phyloP scores from a whole-genome alignment of 345 rosid genomes.

The Pistacia atlantica region DNA sequence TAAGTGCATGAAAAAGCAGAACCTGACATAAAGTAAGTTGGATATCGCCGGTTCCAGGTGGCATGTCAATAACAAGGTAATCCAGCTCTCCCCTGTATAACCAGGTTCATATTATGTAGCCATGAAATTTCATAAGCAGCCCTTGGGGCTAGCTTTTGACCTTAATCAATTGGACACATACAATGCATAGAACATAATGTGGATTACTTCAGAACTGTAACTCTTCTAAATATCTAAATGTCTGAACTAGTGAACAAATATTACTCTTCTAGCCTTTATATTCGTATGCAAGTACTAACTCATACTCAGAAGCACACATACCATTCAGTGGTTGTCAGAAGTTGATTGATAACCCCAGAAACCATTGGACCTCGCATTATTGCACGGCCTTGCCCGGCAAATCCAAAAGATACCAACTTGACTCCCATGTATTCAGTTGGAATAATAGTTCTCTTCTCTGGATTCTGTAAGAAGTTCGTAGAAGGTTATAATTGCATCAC shows the following conservation, averaged over 20 bases:
- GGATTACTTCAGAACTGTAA: background rate
- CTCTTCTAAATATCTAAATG: background rate
- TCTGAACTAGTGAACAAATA: background rate
- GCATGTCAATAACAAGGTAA: slow-evolving; percentile 98
- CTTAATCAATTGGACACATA: background rate
- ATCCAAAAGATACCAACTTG: slow-evolving; percentile 95
- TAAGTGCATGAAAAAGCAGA: slow-evolving; percentile 2
- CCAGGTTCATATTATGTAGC: background rate
- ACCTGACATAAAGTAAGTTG: slow-evolving; percentile 98
- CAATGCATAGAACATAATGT: background rate
- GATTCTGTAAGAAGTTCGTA: slow-evolving; percentile 54
- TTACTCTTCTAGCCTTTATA: background rate
- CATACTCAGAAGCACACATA: slow-evolving; percentile 29
- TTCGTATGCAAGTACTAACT: background rate
- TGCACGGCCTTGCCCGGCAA: slow-evolving; percentile 96
- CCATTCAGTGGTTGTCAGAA: slow-evolving; percentile 94
- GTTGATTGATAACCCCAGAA: slow-evolving; percentile 94
- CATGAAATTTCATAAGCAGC: background rate
- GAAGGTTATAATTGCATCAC: slow-evolving; percentile 23
- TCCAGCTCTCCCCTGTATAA: slow-evolving; percentile 91
- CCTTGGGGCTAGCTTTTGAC: background rate
- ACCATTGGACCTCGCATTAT: slow-evolving; percentile 99
- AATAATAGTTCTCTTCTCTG: slow-evolving; percentile 79
- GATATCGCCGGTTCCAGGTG: slow-evolving; percentile 99
- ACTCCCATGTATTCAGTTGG: slow-evolving; percentile 96